Evolutionary conservation across 192 early-diverging fungal species (phyloP).

Genomic region (Borealophlyctis nickersoniae): DNA sequence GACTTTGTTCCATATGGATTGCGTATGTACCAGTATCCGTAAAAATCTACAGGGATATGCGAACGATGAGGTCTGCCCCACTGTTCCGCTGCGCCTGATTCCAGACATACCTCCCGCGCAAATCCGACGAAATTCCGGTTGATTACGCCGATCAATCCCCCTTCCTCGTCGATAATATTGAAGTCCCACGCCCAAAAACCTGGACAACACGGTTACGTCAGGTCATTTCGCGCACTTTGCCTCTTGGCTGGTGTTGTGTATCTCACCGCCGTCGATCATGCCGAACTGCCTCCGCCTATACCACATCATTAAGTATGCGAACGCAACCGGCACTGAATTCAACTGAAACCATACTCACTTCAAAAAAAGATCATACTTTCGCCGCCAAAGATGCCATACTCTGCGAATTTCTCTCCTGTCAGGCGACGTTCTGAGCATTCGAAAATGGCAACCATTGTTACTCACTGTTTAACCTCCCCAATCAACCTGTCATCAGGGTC

Average conservation of each 20-base stretch:
- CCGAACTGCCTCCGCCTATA: slow-evolving; percentile 48
- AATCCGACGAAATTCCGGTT: slow-evolving; percentile 82
- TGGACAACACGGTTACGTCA: slow-evolving; percentile 9
- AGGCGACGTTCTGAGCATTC: background rate
- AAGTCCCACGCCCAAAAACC: slow-evolving; percentile 81
- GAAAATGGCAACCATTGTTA: background rate
- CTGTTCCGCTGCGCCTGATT: slow-evolving; percentile 26
- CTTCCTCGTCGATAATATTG: slow-evolving; percentile 56
- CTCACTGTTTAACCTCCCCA: slow-evolving; percentile 75
- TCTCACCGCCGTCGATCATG: slow-evolving; percentile 27
- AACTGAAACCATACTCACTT: too few species aligned
- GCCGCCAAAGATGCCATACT: slow-evolving; percentile 75
- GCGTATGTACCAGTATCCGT: slow-evolving; percentile 84
- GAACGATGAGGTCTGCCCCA: slow-evolving; percentile 61
- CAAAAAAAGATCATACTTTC: slow-evolving; percentile 82
- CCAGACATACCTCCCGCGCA: slow-evolving; percentile 49
- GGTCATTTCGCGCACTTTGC: too few species aligned
- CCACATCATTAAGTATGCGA: too few species aligned
- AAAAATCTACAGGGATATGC: slow-evolving; percentile 71
- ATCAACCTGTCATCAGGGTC: slow-evolving; percentile 60
- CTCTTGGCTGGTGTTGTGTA: too few species aligned
- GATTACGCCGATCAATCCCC: slow-evolving; percentile 54
- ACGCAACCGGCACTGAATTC: too few species aligned
- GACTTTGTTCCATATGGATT: slow-evolving; percentile 66
- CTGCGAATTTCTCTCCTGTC: background rate